These are phyloP conservation scores for Penicillium sp. DNA, from an alignment of 2,329 filamentous ascomycete genomes.

Conservation along the genomic window DNA sequence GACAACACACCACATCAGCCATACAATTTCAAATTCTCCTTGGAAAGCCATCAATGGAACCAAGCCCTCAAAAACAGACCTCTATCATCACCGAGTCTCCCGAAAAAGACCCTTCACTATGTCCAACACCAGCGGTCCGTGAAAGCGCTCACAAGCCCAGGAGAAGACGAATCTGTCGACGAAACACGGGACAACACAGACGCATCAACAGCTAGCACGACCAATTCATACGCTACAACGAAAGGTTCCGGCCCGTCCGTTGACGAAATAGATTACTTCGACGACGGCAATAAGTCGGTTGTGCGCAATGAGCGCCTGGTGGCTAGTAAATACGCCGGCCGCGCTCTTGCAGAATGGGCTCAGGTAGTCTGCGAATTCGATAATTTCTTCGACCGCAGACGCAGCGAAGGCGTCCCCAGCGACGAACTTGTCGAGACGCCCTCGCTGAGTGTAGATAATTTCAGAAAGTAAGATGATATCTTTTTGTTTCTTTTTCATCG, in stretches of 20 bases:
- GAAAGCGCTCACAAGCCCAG: constrained; percentile 13
- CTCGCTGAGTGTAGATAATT: constrained; percentile 58
- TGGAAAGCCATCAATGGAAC: constrained; percentile 59
- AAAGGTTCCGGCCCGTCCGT: constrained; percentile 1
- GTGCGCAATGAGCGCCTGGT: constrained; percentile 27
- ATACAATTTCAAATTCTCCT: constrained; percentile 63
- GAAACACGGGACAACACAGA: constrained; percentile 15
- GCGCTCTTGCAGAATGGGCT: constrained; percentile 62
- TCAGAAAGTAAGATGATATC: constrained; percentile 41
- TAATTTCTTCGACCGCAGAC: constrained; percentile 60
- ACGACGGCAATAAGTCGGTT: constrained; percentile 3
- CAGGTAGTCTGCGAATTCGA: constrained; percentile 60
- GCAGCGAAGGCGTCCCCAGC: constrained; percentile 57
- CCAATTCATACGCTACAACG: constrained; percentile 4
- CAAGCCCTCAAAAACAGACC: constrained; percentile 49
- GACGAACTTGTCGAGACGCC: constrained; percentile 60
- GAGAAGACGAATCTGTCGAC: constrained; percentile 16
- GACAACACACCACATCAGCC: constrained; percentile 48
- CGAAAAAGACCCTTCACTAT: constrained; percentile 52
- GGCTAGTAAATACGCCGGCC: constrained; percentile 56
- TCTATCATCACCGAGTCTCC: constrained; percentile 54
- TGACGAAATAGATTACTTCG: constrained; percentile 7
- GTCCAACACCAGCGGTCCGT: constrained; percentile 41
- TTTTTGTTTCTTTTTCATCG: neutral
- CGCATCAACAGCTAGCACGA: constrained; percentile 16